phyloP scores from a whole-genome alignment of 805 yeast species.

The Kluyveromyces siamensis region DNA sequence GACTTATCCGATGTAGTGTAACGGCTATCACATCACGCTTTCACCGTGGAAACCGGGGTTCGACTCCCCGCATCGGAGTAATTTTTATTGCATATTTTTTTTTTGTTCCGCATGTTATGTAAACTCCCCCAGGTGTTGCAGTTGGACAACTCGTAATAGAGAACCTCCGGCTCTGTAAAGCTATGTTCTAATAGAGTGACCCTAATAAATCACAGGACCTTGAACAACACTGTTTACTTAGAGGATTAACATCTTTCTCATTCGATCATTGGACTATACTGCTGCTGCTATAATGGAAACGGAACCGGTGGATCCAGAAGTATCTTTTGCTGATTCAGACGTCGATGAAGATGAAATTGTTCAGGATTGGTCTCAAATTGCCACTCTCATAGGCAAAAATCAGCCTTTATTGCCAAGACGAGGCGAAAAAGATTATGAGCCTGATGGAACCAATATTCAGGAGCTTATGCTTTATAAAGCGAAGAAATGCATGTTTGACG shows the following conservation, averaged over 20 bases:
- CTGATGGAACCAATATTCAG: conserved; percentile 61
- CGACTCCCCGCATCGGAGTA: conserved; percentile 13
- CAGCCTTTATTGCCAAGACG: conserved; percentile 44
- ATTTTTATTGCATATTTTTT: not conserved
- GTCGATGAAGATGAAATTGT: conserved; percentile 36
- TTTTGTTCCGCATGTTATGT: not conserved
- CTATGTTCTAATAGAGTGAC: no score
- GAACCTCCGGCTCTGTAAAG: no score
- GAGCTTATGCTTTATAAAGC: conserved; percentile 39
- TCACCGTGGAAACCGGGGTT: conserved; percentile 14
- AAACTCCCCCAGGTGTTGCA: not conserved
- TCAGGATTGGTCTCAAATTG: conserved; percentile 46
- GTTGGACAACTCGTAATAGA: not conserved
- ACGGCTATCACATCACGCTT: conserved; percentile 14
- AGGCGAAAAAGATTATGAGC: conserved; percentile 82
- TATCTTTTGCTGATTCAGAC: conserved; percentile 10
- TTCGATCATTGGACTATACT: no score
- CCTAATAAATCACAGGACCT: no score
- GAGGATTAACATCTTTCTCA: no score
- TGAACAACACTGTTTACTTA: no score
- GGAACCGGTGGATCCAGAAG: not conserved
- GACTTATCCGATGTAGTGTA: conserved; percentile 11
- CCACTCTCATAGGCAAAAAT: conserved; percentile 17
- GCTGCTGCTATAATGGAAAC: not conserved
- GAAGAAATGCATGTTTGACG: conserved; percentile 62